Conservation (phyloP, 2,329 filamentous ascomycete genomes). For the Dactylellina drechsleri region DNA sequence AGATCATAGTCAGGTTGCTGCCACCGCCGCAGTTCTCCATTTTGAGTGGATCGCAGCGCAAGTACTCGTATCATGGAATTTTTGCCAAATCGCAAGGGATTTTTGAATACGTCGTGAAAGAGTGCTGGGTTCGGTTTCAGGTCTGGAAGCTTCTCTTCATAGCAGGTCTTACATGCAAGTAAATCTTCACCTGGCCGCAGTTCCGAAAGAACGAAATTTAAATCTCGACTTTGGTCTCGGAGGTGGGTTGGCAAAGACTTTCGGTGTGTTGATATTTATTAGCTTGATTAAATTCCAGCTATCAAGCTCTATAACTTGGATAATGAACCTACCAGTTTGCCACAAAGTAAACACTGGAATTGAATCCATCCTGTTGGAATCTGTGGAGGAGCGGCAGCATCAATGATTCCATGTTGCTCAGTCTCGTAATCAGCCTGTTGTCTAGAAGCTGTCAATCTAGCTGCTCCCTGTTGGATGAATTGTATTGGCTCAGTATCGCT, state of each 20-base stretch:
- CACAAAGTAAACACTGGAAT: slow-evolving; percentile 5
- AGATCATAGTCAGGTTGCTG: slow-evolving; percentile 3
- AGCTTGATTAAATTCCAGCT: not conserved
- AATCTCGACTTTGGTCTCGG: not conserved
- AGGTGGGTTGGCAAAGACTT: not conserved
- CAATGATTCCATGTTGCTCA: too few species aligned
- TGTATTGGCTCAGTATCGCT: not conserved
- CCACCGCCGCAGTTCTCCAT: not conserved
- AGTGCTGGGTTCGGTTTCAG: slow-evolving; percentile 8
- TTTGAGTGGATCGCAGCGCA: slow-evolving; percentile 23
- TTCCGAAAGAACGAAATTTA: slow-evolving; percentile 6
- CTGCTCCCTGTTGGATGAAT: not conserved
- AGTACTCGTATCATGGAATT: slow-evolving; percentile 37
- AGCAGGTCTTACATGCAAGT: slow-evolving; percentile 11
- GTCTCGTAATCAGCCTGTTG: too few species aligned
- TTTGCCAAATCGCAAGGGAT: not conserved
- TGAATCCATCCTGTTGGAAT: not conserved
- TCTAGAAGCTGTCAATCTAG: too few species aligned
- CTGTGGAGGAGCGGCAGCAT: not conserved
- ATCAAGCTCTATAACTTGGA: not conserved
- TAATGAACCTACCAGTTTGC: not conserved
- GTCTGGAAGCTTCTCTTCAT: not conserved
- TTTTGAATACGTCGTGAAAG: slow-evolving; percentile 16
- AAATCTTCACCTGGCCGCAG: slow-evolving; percentile 11
- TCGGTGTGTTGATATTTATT: not conserved